Base-by-base conservation (phyloP, 1,139 yeast genomes). In the Candida tetrigidarum region DNA sequence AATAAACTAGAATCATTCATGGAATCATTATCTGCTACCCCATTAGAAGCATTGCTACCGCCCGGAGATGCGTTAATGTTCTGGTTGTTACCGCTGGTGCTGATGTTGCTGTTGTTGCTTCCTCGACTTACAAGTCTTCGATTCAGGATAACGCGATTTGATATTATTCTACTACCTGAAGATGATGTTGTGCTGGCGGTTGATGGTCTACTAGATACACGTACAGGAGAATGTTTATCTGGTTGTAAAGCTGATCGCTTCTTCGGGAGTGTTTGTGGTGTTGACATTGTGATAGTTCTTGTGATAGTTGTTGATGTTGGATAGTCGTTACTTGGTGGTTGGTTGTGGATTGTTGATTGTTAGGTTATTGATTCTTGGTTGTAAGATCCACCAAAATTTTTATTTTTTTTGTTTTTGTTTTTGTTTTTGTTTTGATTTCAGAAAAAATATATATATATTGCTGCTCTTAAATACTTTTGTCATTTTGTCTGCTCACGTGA, bases 11-110 rank as follows among this genome's bases (percentile, higher is more conserved):
- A 2, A 42, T 46, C 20, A 50, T 25, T 5, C 44, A 29, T n/a
- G 50, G 45, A 39, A 62, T 61, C 9, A 49, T 59, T 45, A 54
- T 62, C 38, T 63, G 19, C n/a, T n/a, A n/a, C n/a, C n/a, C n/a
- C n/a, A n/a, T n/a, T n/a, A n/a, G n/a, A n/a, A n/a, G n/a, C n/a
- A n/a, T n/a, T n/a, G n/a, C n/a, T n/a, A n/a, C n/a, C n/a, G n/a
- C n/a, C n/a, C n/a, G n/a, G n/a, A n/a, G n/a, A n/a, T n/a, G n/a
- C n/a, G n/a, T n/a, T n/a, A n/a, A n/a, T n/a, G n/a, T n/a, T n/a
- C n/a, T n/a, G n/a, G n/a, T n/a, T n/a, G n/a, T n/a, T n/a, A n/a
- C n/a, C n/a, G n/a, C n/a, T n/a, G n/a, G n/a, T 23, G 10, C 10
- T 23, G 26, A 11, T 8, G 10, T 26, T 26, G 11, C 11, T 26